Percentiles rank a stretch among this genome's conserved stretches.
These are phyloP conservation scores for Entophlyctis helioformis DNA, from an alignment of 192 early-diverging fungal species.

Conservation along the genomic window DNA sequence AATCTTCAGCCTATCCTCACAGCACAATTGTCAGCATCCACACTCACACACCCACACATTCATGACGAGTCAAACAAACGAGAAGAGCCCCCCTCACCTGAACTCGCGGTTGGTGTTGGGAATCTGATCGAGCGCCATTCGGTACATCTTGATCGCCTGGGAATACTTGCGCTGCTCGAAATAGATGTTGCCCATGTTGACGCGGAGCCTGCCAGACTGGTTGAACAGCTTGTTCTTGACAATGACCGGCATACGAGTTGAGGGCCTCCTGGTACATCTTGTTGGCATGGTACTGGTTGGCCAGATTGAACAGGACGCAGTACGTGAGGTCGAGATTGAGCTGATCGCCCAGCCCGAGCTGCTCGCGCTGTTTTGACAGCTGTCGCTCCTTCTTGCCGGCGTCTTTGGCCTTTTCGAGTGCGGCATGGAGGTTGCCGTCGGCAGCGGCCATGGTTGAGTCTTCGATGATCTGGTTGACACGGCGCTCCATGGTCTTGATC, in stretches of 20 bases:
- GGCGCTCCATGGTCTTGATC: constrained; percentile 36
- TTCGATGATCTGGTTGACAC: constrained; percentile 32
- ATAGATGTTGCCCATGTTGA: constrained; percentile 57
- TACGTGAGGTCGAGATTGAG: constrained; percentile 50
- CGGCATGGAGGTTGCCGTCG: constrained; percentile 29
- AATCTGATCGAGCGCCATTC: constrained; percentile 53
- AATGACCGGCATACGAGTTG: constrained; percentile 42
- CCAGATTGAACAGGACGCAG: constrained; percentile 47
- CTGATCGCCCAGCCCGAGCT: constrained; percentile 33
- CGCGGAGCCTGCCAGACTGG: constrained; percentile 39
- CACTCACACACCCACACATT: no score
- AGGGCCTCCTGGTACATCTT: constrained; percentile 52
- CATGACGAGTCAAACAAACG: no score
- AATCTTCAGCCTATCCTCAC: constrained; percentile 31
- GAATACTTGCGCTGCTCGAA: constrained; percentile 46
- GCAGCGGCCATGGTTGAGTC: constrained; percentile 29
- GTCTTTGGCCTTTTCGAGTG: constrained; percentile 49
- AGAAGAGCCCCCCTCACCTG: constrained; percentile 16
- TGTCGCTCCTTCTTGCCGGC: constrained; percentile 42
- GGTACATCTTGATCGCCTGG: constrained; percentile 52
- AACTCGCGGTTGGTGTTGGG: constrained; percentile 42
- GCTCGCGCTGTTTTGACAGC: constrained; percentile 39
- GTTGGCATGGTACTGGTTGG: constrained; percentile 40
- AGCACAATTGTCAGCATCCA: no score
- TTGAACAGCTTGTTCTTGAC: constrained; percentile 55